Evolutionary conservation across 345 rosid species (phyloP).

Genomic region (Punica granatum): DNA sequence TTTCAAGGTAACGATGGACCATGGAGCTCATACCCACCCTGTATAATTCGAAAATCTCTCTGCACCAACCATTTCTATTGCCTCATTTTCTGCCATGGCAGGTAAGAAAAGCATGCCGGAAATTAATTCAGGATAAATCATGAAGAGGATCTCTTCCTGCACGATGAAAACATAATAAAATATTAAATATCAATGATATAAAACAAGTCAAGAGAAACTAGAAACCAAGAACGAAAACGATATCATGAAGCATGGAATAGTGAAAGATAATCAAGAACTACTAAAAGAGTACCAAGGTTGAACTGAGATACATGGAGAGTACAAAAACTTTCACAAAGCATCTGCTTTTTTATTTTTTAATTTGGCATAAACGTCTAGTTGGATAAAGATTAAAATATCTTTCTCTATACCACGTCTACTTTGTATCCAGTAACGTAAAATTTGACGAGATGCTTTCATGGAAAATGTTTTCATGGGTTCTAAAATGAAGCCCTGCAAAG

Average conservation of each 20-base stretch:
- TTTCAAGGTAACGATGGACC: not conserved
- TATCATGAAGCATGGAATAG: not conserved
- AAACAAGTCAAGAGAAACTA: not conserved
- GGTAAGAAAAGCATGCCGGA: conserved; percentile 94
- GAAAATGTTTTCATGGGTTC: not conserved
- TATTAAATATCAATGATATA: not conserved
- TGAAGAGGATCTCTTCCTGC: conserved; percentile 96
- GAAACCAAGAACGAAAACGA: not conserved
- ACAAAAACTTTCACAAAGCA: not conserved
- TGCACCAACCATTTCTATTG: conserved; percentile 77
- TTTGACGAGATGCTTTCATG: not conserved
- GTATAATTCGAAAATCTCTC: conserved; percentile 79
- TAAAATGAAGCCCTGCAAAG: not conserved
- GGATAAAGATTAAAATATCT: not conserved
- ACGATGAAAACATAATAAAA: not conserved
- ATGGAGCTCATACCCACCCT: conserved; percentile 47
- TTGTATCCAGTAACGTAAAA: not conserved
- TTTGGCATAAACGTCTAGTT: not conserved
- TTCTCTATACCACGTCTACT: not conserved
- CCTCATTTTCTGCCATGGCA: conserved; percentile 79
- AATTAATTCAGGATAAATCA: conserved; percentile 89
- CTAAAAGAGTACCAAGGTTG: not conserved
- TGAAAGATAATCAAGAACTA: not conserved
- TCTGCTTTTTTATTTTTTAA: not conserved
- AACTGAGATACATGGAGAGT: not conserved